These are phyloP conservation scores for Pelargonium cotyledonis DNA, from an alignment of 441 rosid species.

Conservation along the genomic window DNA sequence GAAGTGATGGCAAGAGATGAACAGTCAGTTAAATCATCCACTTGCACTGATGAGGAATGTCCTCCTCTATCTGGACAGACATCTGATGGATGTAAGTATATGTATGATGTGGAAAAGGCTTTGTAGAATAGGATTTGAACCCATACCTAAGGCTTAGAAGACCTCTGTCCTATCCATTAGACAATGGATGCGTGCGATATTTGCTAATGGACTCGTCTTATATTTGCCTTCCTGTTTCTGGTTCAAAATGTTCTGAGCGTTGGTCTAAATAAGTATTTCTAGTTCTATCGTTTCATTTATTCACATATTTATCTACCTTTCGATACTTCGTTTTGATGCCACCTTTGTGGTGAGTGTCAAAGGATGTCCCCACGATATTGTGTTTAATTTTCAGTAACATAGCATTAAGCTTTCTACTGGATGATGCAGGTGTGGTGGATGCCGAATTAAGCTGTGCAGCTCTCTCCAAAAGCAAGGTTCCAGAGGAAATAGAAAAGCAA, in stretches of 20 bases:
- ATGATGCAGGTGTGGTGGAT: constrained; percentile 31
- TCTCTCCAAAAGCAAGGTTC: constrained; percentile 24
- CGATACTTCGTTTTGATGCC: neutral
- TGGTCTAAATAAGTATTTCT: neutral
- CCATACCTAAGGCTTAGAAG: constrained; percentile 8
- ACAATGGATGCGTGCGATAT: neutral
- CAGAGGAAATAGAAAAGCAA: constrained; percentile 24
- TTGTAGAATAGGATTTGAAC: constrained; percentile 4
- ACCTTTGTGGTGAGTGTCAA: neutral
- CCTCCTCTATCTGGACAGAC: constrained; percentile 11
- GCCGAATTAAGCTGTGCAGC: constrained; percentile 26
- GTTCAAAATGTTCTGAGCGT: neutral
- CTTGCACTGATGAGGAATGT: constrained; percentile 20
- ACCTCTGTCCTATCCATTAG: constrained; percentile 15
- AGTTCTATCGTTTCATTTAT: neutral
- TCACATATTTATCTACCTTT: neutral
- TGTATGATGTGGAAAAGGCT: too few relatives aligned
- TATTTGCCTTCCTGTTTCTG: too few relatives aligned
- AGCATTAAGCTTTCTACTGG: neutral
- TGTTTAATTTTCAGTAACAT: neutral
- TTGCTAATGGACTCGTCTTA: neutral
- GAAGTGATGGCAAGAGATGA: constrained; percentile 23
- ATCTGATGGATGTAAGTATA: constrained; percentile 17
- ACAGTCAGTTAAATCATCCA: constrained; percentile 19
- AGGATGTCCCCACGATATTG: neutral